phyloP scores from a whole-genome alignment of 2,329 filamentous ascomycete species.

The Myriosclerotinia curreyana region DNA sequence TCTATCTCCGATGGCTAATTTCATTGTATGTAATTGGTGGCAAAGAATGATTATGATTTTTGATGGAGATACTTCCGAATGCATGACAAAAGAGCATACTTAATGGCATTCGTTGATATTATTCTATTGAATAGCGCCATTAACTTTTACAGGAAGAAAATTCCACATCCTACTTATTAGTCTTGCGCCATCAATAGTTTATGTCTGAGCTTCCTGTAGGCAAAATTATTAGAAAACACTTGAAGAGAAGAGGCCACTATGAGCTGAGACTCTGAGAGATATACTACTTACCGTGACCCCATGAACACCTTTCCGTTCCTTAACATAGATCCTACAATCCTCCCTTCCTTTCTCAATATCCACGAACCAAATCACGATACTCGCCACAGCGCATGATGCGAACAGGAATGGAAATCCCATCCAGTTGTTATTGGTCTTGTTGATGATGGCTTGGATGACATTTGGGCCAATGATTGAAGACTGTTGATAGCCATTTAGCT shows the following conservation, averaged over 20 bases:
- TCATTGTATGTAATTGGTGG: no score
- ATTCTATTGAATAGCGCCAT: no score
- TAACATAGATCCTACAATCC: conserved; percentile 41
- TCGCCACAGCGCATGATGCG: conserved; percentile 41
- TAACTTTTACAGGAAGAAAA: neutral
- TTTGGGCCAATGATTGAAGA: conserved; percentile 46
- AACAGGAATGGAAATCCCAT: conserved; percentile 46
- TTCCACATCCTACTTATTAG: neutral
- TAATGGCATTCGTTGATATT: no score
- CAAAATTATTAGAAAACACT: neutral
- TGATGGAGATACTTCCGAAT: no score
- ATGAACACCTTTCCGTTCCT: conserved; percentile 38
- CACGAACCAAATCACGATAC: conserved; percentile 43
- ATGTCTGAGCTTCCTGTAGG: neutral
- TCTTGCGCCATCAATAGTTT: neutral
- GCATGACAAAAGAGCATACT: no score
- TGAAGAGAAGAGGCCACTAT: neutral
- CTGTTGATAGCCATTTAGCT: conserved; percentile 29
- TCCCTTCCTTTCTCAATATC: conserved; percentile 44
- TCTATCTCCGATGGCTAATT: no score
- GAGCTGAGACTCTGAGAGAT: no score
- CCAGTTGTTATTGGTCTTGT: conserved; percentile 44
- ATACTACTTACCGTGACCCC: neutral
- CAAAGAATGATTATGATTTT: no score
- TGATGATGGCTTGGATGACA: conserved; percentile 46